phyloP scores from a whole-genome alignment of 352 stramenopile genomes.

The Globisporangium nodosum region DNA sequence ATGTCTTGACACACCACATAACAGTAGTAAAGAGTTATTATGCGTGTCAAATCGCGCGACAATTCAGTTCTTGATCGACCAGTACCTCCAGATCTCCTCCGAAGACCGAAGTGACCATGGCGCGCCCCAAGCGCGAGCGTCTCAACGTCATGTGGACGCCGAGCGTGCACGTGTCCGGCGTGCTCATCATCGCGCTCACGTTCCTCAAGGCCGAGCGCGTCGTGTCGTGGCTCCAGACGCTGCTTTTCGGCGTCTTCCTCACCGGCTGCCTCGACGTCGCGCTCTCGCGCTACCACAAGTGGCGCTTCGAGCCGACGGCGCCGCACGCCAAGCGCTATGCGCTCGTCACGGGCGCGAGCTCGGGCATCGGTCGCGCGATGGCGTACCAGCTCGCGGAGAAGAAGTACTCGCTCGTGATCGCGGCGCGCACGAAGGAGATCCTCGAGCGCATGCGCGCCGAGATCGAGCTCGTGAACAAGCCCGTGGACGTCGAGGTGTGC shows the following conservation, averaged over 20 bases:
- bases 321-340: constrained; percentile 52
- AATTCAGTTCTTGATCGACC: background rate
- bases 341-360: constrained; percentile 69
- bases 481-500: constrained; percentile 52
- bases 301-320: constrained; percentile 42
- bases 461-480: constrained; percentile 69
- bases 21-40: background rate
- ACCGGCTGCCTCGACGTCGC: constrained; percentile 48
- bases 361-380: constrained; percentile 71
- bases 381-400: constrained; percentile 74
- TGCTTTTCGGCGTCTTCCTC: constrained; percentile 54
- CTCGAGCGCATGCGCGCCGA: constrained; percentile 66
- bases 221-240: constrained; percentile 29
- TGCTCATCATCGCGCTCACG: constrained; percentile 40
- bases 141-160: constrained; percentile 34
- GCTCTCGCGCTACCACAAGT: constrained; percentile 62
- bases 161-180: constrained; percentile 36
- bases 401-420: constrained; percentile 75
- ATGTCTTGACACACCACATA: background rate
- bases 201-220: constrained; percentile 35
- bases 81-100: background rate
- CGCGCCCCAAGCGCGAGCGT: constrained; percentile 16
- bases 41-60: background rate
- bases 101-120: constrained; percentile 27
- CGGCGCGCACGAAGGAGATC: constrained; percentile 44